phyloP scores from a whole-genome alignment of 2,329 filamentous ascomycete species.

The Claviceps arundinis region DNA sequence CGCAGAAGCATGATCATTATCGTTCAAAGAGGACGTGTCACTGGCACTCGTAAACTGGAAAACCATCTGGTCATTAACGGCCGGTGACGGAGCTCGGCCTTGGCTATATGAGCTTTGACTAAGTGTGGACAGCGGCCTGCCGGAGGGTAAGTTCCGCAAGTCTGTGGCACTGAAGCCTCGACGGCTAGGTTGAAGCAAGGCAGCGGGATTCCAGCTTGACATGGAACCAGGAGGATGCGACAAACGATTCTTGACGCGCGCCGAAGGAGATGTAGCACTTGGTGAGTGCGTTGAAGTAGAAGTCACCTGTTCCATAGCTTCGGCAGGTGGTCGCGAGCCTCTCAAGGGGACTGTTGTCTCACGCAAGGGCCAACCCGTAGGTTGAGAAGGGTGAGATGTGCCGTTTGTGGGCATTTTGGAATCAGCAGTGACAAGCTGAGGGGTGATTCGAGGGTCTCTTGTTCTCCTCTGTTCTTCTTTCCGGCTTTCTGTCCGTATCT shows the following conservation, averaged over 20 bases:
- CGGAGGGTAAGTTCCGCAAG: constrained; percentile 13
- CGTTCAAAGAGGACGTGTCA: constrained; percentile 20
- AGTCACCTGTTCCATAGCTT: not conserved
- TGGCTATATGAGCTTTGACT: constrained; percentile 3
- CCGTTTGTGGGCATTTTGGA: constrained; percentile 8
- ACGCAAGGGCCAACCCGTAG: constrained; percentile 4
- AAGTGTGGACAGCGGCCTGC: constrained; percentile 8
- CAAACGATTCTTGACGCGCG: constrained; percentile 14
- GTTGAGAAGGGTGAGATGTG: constrained; percentile 3
- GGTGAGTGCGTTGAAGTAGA: not conserved
- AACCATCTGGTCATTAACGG: constrained; percentile 17
- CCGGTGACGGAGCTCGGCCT: constrained; percentile 8
- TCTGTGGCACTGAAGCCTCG: constrained; percentile 16
- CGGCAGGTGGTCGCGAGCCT: constrained; percentile 3
- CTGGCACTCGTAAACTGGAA: constrained; percentile 30
- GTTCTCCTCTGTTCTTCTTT: not conserved
- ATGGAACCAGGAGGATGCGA: constrained; percentile 15
- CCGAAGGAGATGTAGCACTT: not conserved
- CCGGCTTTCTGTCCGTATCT: not conserved
- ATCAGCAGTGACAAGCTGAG: not conserved
- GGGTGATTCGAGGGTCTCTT: not conserved
- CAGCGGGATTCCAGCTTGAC: constrained; percentile 28
- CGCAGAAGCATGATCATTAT: constrained; percentile 19
- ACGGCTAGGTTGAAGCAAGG: constrained; percentile 25
- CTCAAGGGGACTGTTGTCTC: constrained; percentile 5